Percentiles rank a stretch among this genome's conserved stretches.
phyloP scores from a whole-genome alignment of 352 stramenopile genomes.

The Achlya hypogyna region DNA sequence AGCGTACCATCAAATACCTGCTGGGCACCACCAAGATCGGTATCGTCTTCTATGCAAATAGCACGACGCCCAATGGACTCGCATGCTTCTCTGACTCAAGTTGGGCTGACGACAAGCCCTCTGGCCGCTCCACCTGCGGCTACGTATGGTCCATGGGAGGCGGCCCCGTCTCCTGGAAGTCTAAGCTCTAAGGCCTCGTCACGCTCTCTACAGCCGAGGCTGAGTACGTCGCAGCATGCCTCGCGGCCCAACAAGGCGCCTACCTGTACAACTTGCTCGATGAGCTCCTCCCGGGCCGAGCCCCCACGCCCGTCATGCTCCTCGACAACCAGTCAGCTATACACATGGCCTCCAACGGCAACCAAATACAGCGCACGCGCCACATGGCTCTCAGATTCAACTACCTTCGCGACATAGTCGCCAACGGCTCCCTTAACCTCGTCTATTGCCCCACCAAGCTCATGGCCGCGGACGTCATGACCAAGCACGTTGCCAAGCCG shows the following conservation, averaged over 20 bases:
- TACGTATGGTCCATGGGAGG: neutral
- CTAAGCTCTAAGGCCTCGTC: slow-evolving; percentile 1
- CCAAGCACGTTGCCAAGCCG: neutral
- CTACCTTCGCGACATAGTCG: neutral
- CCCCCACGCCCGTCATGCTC: neutral
- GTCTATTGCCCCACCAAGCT: neutral
- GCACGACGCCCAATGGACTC: neutral
- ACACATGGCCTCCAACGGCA: neutral
- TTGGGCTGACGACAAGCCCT: neutral
- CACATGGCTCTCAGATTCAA: slow-evolving; percentile 6
- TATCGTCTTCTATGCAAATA: neutral
- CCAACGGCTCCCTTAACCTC: neutral
- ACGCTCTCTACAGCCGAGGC: slow-evolving; percentile 1
- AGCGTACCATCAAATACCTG: neutral
- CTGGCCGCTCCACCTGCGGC: neutral
- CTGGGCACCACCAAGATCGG: neutral
- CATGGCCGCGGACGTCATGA: slow-evolving; percentile 2
- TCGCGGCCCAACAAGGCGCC: neutral
- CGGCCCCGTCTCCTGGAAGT: neutral
- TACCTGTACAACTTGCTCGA: neutral
- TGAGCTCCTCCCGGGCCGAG: neutral
- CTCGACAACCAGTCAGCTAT: slow-evolving; percentile 12
- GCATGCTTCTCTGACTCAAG: neutral
- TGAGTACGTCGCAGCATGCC: slow-evolving; percentile 1
- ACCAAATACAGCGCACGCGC: neutral